A percentile compares a stretch with the other conserved stretches of the same genome.
These are phyloP conservation scores for Kodamaea lidongshanica DNA, from an alignment of 805 yeast species.

Conservation along the genomic window DNA sequence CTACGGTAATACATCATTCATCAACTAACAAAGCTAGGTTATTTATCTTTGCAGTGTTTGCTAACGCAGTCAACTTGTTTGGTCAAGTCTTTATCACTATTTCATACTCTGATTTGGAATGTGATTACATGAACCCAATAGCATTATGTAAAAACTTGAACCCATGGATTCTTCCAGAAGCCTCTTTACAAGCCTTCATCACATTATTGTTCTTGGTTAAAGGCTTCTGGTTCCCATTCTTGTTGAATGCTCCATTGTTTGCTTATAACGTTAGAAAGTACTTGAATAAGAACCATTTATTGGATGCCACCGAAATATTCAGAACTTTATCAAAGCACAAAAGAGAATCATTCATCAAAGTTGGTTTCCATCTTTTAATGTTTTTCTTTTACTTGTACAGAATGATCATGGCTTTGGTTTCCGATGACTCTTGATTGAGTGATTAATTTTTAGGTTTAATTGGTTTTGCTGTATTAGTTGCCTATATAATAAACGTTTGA, in stretches of 20 bases:
- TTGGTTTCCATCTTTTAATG: constrained; percentile 84
- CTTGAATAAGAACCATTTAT: constrained; percentile 69
- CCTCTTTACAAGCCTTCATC: constrained; percentile 68
- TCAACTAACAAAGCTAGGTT: constrained; percentile 32
- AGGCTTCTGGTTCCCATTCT: constrained; percentile 88
- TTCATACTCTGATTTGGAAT: constrained; percentile 90
- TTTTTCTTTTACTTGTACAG: constrained; percentile 94
- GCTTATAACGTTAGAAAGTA: constrained; percentile 81
- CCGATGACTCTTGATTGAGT: constrained; percentile 43
- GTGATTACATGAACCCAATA: constrained; percentile 95
- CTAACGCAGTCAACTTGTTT: constrained; percentile 83
- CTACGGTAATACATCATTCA: no score
- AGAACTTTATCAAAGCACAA: constrained; percentile 90
- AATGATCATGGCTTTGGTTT: constrained; percentile 90
- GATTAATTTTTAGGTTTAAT: neutral
- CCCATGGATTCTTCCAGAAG: constrained; percentile 86
- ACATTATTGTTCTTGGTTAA: constrained; percentile 68
- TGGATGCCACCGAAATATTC: constrained; percentile 97
- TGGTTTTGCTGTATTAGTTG: neutral
- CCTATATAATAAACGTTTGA: no score
- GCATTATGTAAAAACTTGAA: constrained; percentile 92
- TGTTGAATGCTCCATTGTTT: constrained; percentile 75
- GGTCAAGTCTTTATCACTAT: constrained; percentile 92
- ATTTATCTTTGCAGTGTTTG: constrained; percentile 70
- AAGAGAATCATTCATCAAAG: constrained; percentile 83